phyloP scores from a whole-genome alignment of 495 filamentous ascomycete genomes.

The Parathielavia hyrcaniae region DNA sequence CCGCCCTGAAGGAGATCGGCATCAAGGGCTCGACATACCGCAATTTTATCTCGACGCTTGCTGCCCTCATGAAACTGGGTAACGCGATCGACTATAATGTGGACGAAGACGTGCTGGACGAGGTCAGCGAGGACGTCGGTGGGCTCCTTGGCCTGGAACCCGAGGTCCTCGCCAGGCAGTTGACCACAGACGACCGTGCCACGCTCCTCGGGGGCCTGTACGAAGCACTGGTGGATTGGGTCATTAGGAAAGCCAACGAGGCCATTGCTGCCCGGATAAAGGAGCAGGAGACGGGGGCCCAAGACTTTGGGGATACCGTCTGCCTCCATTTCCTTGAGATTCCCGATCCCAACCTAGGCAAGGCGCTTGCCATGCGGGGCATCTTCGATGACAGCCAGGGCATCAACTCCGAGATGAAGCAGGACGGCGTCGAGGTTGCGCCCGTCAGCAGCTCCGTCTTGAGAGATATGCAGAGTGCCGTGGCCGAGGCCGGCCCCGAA shows the following conservation, averaged over 20 bases:
- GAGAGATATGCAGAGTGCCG: slow-evolving; percentile 75
- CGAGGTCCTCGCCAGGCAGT: slow-evolving; percentile 70
- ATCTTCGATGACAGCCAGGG: slow-evolving; percentile 89
- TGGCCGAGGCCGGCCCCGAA: slow-evolving; percentile 72
- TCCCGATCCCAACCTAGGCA: slow-evolving; percentile 70
- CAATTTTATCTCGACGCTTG: slow-evolving; percentile 74
- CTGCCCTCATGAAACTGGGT: slow-evolving; percentile 84
- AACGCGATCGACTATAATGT: slow-evolving; percentile 80
- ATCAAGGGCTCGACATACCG: slow-evolving; percentile 80
- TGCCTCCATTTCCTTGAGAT: slow-evolving; percentile 85
- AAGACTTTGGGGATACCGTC: slow-evolving; percentile 73
- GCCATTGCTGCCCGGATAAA: slow-evolving; percentile 63
- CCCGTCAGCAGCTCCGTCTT: slow-evolving; percentile 68
- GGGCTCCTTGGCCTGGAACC: slow-evolving; percentile 81
- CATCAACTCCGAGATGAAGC: slow-evolving; percentile 95
- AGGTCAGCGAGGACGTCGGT: slow-evolving; percentile 84
- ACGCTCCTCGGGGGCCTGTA: slow-evolving; percentile 80
- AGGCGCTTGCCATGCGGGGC: slow-evolving; percentile 75
- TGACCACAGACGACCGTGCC: slow-evolving; percentile 74
- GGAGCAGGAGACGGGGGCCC: slow-evolving; percentile 57
- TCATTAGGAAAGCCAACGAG: slow-evolving; percentile 82
- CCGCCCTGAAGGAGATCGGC: slow-evolving; percentile 76
- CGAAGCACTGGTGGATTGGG: slow-evolving; percentile 92
- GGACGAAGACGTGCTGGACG: slow-evolving; percentile 78
- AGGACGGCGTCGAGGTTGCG: slow-evolving; percentile 73